These are phyloP conservation scores for Cryptococcus maquisensis DNA, from an alignment of 1,284 basidiomycete genomes.

Conservation along the genomic window DNA sequence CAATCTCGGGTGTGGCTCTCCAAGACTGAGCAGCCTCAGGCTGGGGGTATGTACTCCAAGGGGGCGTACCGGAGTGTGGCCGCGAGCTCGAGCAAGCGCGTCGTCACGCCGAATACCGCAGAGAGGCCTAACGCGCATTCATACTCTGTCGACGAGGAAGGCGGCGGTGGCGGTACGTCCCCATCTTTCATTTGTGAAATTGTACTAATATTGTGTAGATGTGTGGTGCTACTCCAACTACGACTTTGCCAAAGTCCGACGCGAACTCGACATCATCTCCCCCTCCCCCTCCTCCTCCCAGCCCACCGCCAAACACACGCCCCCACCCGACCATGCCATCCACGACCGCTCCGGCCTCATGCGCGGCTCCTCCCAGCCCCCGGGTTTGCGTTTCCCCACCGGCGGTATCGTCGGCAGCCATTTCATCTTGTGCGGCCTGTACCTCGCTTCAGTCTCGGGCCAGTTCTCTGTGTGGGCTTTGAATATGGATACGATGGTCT, in stretches of 20 bases:
- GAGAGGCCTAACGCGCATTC: conserved; percentile 14
- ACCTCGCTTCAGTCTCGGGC: conserved; percentile 72
- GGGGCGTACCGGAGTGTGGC: conserved; percentile 89
- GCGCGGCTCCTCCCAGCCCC: conserved; percentile 65
- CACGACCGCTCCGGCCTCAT: conserved; percentile 55
- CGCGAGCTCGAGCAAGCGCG: conserved; percentile 63
- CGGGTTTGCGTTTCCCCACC: conserved; percentile 87
- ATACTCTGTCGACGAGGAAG: conserved; percentile 35
- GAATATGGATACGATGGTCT: conserved; percentile 70
- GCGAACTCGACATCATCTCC: conserved; percentile 77
- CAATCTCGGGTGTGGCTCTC: conserved; percentile 64
- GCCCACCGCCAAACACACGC: conserved; percentile 57
- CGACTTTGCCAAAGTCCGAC: conserved; percentile 88
- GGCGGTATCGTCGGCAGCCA: conserved; percentile 82
- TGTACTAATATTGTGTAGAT: conserved; percentile 17
- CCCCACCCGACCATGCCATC: conserved; percentile 57
- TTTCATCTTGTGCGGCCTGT: conserved; percentile 83
- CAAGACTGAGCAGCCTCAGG: conserved; percentile 60
- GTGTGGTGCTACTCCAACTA: conserved; percentile 46
- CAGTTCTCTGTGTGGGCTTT: conserved; percentile 83
- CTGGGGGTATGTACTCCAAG: conserved; percentile 69
- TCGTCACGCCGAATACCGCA: conserved; percentile 56
- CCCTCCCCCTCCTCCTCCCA: conserved; percentile 54
- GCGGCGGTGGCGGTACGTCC: conserved; percentile 54
- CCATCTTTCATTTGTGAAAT: conserved; percentile 56